Evolutionary conservation across 1,284 basidiomycete species (phyloP).

Genomic region (Irpex rosettiformis): DNA sequence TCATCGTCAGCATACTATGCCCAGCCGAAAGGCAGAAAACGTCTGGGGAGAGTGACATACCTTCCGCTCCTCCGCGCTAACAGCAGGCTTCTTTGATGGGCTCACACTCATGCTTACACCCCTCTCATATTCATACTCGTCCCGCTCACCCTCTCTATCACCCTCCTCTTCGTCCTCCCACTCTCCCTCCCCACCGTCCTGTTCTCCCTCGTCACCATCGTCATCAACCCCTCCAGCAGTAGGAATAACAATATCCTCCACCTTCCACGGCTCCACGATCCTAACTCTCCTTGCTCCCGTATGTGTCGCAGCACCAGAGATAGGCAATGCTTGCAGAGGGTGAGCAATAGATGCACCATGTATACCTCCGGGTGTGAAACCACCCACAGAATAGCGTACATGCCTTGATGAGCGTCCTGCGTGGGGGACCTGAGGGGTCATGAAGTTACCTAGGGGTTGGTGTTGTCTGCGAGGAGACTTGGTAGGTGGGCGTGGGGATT

Average conservation of each 20-base stretch:
- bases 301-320: constrained; percentile 1
- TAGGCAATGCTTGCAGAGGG: constrained; percentile 17
- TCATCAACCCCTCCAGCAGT: background rate
- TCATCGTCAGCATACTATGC: no score
- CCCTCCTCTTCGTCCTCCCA: background rate
- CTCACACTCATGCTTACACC: constrained; percentile 8
- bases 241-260: constrained; percentile 50
- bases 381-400: constrained; percentile 26
- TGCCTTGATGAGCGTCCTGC: constrained; percentile 2
- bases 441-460: constrained; percentile 39
- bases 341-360: constrained; percentile 12
- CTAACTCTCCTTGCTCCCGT: constrained; percentile 44
- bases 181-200: constrained; percentile 1
- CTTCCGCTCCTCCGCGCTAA: constrained; percentile 51
- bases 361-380: constrained; percentile 15
- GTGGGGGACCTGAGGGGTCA: constrained; percentile 45
- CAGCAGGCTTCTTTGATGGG: constrained; percentile 22
- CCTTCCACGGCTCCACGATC: constrained; percentile 35
- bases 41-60: constrained; percentile 23
- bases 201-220: constrained; percentile 2
- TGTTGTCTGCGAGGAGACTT: constrained; percentile 12
- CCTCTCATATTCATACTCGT: constrained; percentile 2
- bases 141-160: background rate
- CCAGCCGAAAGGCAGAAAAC: constrained; percentile 2
- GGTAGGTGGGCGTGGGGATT: constrained; percentile 8